phyloP scores from a whole-genome alignment of 352 stramenopile genomes.

The Globisporangium yorkense region DNA sequence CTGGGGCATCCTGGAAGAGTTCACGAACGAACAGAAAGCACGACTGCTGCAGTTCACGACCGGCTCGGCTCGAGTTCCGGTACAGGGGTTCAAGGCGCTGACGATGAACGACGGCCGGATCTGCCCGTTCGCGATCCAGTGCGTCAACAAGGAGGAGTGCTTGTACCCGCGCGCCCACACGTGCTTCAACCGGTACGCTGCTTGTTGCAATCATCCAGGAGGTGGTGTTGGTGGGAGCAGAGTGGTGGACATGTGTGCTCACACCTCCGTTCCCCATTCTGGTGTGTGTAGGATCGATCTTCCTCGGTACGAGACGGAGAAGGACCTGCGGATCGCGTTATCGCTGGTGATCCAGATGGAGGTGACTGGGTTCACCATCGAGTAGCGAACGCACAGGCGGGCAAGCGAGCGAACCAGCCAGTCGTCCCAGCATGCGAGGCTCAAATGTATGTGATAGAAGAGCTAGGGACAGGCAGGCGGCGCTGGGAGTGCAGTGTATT shows the following conservation, averaged over 20 bases:
- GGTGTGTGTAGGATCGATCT: conserved; percentile 56
- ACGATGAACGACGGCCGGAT: conserved; percentile 88
- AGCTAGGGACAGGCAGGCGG: not conserved
- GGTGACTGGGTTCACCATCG: conserved; percentile 82
- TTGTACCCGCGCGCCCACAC: conserved; percentile 81
- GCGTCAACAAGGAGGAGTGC: conserved; percentile 71
- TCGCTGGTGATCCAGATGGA: conserved; percentile 86
- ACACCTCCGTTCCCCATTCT: conserved; percentile 3
- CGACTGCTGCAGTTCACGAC: conserved; percentile 98
- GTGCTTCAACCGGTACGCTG: conserved; percentile 75
- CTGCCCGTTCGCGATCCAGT: conserved; percentile 83
- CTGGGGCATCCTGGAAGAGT: conserved; percentile 94
- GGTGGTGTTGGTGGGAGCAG: not conserved
- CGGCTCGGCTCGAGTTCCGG: conserved; percentile 92
- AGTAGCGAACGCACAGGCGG: conserved; percentile 22
- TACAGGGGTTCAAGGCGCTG: conserved; percentile 84
- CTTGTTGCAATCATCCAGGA: not conserved
- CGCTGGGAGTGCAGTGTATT: not conserved
- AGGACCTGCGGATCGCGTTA: conserved; percentile 70
- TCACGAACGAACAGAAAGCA: conserved; percentile 94
- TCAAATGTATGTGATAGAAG: conserved; percentile 4
- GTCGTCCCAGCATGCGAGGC: not conserved
- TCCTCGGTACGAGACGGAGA: conserved; percentile 66
- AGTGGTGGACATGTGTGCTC: not conserved
- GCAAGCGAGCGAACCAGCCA: not conserved